Evolutionary conservation across 2,329 filamentous ascomycete species (phyloP).

Genomic region (Helicocarpus griseus): DNA sequence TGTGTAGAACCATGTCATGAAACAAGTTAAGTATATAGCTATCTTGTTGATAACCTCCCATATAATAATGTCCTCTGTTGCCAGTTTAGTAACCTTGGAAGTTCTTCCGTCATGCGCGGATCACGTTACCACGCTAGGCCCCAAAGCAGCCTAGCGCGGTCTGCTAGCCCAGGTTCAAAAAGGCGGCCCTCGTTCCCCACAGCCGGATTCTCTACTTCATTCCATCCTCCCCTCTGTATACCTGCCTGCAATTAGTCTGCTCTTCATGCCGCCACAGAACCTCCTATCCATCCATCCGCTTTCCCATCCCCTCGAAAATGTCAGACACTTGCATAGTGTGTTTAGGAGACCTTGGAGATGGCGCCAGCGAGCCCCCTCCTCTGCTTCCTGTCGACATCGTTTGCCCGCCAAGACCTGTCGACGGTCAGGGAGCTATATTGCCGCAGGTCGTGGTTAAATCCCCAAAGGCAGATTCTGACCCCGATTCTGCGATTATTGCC

Average conservation of each 20-base stretch:
- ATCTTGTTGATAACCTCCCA: no score
- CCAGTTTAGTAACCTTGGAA: no score
- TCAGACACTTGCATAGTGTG: constrained; percentile 63
- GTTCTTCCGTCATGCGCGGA: constrained; percentile 17
- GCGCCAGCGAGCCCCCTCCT: constrained; percentile 41
- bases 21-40: neutral
- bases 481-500: constrained; percentile 45
- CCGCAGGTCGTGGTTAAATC: constrained; percentile 1
- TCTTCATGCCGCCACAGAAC: constrained; percentile 31
- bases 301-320: constrained; percentile 37
- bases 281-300: constrained; percentile 20
- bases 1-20: neutral
- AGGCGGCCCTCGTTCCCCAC: constrained; percentile 17
- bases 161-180: constrained; percentile 32
- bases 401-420: constrained; percentile 19
- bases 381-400: constrained; percentile 14
- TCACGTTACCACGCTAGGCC: constrained; percentile 26
- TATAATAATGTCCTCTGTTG: no score
- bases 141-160: constrained; percentile 6
- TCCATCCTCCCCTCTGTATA: constrained; percentile 15
- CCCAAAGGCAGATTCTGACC: constrained; percentile 17
- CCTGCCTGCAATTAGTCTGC: constrained; percentile 16
- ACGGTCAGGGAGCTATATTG: constrained; percentile 17
- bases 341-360: constrained; percentile 57
- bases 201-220: constrained; percentile 19